Evolutionary conservation across 805 yeast genomes (phyloP), one percentile per base, ranked within the genome.

Genomic region (Lipomyces starkeyi): DNA sequence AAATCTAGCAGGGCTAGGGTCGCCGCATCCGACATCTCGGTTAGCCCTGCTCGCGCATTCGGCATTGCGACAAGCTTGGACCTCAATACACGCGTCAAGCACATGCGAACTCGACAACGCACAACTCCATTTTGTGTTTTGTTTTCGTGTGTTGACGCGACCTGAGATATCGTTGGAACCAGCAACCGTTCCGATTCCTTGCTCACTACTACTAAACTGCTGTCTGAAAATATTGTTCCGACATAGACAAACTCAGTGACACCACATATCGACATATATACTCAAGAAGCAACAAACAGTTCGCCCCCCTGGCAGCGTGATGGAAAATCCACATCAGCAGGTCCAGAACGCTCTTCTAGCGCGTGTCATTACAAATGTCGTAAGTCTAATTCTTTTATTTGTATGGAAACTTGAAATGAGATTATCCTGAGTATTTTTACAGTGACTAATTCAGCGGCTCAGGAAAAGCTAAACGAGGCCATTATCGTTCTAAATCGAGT

Each of bases 271-370:
- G 1, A 3, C 9, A 17, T 17, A 17, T 17, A 17, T n/a, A 17
- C 9, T 17, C 8, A n/a, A n/a, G 9, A n/a, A 43, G 7, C 49
- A n/a, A 43, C 11, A 43, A 17, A 0, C 49, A 6, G 40, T 5
- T 11, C 13, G 17, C 43, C 43, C 22, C n/a, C 14, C 20, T 3
- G 9, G 20, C n/a, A 5, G 4, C 9, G 56, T 3, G 43, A 90
- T 91, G 96, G 92, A 91, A 78, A 91, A 91, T 74, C 97, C 97
- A 3, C 93, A 91, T 75, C 93, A 90, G 74, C 90, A 89, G 75
- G 90, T 86, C 6, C 97, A 91, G 75, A 88, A 85, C 71, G 91
- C 91, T 17, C 80, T 92, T 27, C 81, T 90, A 54, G 86, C 91
- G 11, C 85, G 97, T 70, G 90, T 91, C n/a, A 86, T 90, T 61